Conservation (phyloP, 805 yeast genomes). For the Starmerella kuoi region DNA sequence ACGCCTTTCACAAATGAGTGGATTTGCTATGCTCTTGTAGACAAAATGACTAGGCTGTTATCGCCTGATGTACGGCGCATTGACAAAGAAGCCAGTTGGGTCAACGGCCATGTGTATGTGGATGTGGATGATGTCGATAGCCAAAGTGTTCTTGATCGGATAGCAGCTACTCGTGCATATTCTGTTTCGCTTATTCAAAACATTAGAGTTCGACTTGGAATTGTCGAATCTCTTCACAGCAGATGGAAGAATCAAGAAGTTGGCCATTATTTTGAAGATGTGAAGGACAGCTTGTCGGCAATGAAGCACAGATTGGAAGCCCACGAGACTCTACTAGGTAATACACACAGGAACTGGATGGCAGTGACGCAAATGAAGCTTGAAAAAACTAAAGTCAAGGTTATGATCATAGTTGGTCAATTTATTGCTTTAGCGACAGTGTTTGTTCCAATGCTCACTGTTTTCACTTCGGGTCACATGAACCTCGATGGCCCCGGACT, state of each 20-base stretch:
- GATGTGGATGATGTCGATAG: slow-evolving; percentile 2
- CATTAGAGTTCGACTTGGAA: background rate
- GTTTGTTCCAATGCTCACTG: slow-evolving; percentile 7
- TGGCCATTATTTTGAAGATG: background rate
- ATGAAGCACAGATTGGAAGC: slow-evolving; percentile 7
- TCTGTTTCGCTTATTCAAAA: background rate
- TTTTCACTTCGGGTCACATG: slow-evolving; percentile 9
- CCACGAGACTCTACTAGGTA: slow-evolving; percentile 4
- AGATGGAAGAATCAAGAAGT: background rate
- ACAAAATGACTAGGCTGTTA: background rate
- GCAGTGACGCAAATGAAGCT: slow-evolving; percentile 11
- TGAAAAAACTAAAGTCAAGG: slow-evolving; percentile 6
- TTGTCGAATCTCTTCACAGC: background rate
- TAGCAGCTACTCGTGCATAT: slow-evolving; percentile 1
- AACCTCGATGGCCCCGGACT: slow-evolving; percentile 6
- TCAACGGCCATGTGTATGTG: slow-evolving; percentile 5
- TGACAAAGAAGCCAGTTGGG: slow-evolving; percentile 3
- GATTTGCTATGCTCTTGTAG: slow-evolving; percentile 5
- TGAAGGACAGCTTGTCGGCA: background rate
- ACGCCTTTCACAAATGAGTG: background rate
- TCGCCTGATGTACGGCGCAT: background rate
- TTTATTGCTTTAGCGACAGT: slow-evolving; percentile 6
- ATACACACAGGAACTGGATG: slow-evolving; percentile 12
- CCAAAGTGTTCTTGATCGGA: slow-evolving; percentile 1
- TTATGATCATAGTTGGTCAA: slow-evolving; percentile 3